A percentile compares a stretch with the other conserved stretches of the same genome.
phyloP scores from a whole-genome alignment of 768 basidiomycete species.

The Flagelloscypha sp. region DNA sequence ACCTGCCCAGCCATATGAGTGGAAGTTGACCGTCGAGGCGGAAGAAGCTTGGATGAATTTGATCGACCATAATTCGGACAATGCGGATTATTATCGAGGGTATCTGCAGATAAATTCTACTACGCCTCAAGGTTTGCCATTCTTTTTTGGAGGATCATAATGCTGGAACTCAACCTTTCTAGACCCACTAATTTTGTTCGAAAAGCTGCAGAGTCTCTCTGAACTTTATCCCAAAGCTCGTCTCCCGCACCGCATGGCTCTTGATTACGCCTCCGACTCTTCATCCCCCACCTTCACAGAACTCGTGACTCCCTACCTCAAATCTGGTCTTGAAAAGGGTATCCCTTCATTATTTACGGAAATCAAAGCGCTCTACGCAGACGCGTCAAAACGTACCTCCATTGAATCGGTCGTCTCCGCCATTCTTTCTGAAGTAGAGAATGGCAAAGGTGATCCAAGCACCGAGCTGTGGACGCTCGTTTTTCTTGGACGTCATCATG shows the following conservation, averaged over 20 bases:
- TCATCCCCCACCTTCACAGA: conserved; percentile 63
- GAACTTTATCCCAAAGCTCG: conserved; percentile 62
- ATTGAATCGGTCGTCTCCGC: conserved; percentile 67
- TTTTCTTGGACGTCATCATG: conserved; percentile 87
- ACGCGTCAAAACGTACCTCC: conserved; percentile 51
- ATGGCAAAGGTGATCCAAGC: conserved; percentile 49
- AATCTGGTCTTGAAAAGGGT: conserved; percentile 67
- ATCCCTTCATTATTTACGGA: conserved; percentile 92
- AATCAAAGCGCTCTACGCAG: conserved; percentile 73
- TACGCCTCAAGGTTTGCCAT: no score
- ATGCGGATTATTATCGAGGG: conserved; percentile 69
- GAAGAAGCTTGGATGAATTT: conserved; percentile 74
- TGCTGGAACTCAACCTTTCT: no score
- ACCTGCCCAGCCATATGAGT: no score
- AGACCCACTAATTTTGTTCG: no score
- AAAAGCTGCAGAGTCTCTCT: no score
- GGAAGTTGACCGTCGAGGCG: conserved; percentile 68
- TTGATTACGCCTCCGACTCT: conserved; percentile 52
- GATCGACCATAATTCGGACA: conserved; percentile 81
- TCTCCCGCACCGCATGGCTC: conserved; percentile 65
- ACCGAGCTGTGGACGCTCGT: conserved; percentile 92
- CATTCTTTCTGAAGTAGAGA: conserved; percentile 27
- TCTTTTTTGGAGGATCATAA: no score
- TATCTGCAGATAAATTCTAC: no score
- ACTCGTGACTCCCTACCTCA: conserved; percentile 59